Conservation (phyloP, 129 eudicot genomes). For the Lactuca sativa region DNA sequence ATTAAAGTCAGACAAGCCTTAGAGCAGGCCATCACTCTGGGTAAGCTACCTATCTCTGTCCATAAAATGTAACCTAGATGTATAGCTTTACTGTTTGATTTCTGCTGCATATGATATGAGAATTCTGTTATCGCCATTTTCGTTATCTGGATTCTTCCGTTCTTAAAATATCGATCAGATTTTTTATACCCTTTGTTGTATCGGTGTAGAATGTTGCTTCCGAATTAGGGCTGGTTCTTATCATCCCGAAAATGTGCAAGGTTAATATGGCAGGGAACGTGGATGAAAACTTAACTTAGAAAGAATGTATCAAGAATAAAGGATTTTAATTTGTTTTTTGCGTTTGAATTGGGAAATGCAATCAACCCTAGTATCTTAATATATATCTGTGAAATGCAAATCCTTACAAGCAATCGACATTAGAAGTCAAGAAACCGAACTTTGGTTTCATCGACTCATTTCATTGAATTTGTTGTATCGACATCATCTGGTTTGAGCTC, state of each 20-base stretch:
- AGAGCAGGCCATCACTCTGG: slow-evolving; percentile 57
- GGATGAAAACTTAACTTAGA: slow-evolving; percentile 4
- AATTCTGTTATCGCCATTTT: not conserved
- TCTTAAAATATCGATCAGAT: not conserved
- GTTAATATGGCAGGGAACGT: not conserved
- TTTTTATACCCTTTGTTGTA: slow-evolving; percentile 2
- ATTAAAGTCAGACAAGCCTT: slow-evolving; percentile 51
- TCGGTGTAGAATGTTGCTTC: slow-evolving; percentile 3
- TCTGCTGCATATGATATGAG: not conserved
- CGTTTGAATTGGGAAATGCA: not conserved
- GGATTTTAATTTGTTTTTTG: not conserved
- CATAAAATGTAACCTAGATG: not conserved
- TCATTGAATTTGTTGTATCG: not conserved
- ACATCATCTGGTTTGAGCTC: not conserved
- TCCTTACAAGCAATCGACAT: too few species aligned
- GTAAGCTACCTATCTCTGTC: slow-evolving; percentile 29
- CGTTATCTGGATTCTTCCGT: not conserved
- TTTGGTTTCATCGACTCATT: not conserved
- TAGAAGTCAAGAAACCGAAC: not conserved
- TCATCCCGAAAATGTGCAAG: not conserved
- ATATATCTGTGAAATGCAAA: not conserved
- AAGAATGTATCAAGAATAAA: not conserved
- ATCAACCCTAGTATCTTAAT: not conserved
- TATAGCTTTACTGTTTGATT: not conserved
- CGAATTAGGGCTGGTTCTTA: slow-evolving; percentile 17